Evolutionary conservation across 768 basidiomycete species (phyloP).

Genomic region (Suillus subluteus): DNA sequence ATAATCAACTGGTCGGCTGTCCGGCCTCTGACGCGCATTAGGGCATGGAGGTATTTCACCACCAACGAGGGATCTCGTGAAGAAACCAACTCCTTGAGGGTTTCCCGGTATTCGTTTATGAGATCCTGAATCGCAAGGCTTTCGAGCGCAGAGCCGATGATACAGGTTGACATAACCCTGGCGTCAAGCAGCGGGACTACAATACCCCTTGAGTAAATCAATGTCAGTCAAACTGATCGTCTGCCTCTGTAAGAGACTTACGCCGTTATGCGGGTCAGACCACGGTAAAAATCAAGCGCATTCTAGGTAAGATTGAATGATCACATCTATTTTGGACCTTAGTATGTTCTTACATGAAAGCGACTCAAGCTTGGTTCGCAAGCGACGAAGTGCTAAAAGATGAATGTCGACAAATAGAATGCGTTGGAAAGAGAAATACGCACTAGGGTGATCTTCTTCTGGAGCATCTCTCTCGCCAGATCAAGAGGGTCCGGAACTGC

Average conservation of each 20-base stretch:
- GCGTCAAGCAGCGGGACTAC: not conserved
- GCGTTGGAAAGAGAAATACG: conserved; percentile 22
- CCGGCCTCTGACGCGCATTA: not conserved
- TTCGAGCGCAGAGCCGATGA: conserved; percentile 8
- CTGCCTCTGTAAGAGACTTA: not conserved
- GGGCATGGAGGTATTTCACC: conserved; percentile 9
- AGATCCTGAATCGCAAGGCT: conserved; percentile 5
- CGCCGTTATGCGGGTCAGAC: conserved; percentile 10
- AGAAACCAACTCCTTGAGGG: not conserved
- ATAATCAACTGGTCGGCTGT: conserved; percentile 9
- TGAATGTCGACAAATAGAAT: conserved; percentile 2
- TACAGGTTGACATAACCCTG: conserved; percentile 6
- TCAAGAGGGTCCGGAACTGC: conserved; percentile 33
- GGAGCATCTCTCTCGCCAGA: conserved; percentile 47
- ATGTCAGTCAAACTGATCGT: not conserved
- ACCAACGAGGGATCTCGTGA: not conserved
- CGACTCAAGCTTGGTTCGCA: conserved; percentile 44
- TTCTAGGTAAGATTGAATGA: not conserved
- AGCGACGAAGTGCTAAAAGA: conserved; percentile 54
- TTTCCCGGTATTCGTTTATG: conserved; percentile 1
- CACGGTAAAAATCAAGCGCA: conserved; percentile 10
- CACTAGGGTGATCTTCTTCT: conserved; percentile 55
- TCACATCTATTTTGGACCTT: not conserved
- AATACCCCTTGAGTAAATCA: not conserved
- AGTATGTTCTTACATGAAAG: conserved; percentile 10